Evolutionary conservation across 805 yeast species (phyloP), one percentile per base, ranked within the genome.

Genomic region (Ogataea saltuana): DNA sequence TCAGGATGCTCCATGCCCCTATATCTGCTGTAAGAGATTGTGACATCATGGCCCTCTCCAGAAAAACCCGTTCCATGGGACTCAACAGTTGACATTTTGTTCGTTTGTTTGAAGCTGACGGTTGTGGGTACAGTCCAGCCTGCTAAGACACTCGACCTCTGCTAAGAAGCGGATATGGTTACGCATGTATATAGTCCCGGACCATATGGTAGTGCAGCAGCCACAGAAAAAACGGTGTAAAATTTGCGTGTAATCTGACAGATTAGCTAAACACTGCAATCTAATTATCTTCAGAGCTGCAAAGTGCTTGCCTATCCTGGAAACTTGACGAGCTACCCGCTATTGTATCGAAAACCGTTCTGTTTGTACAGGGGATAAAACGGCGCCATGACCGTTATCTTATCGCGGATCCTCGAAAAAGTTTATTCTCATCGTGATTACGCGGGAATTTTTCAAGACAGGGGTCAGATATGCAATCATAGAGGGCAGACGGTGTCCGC

Each of bases 21-120:
- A 36, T 48, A 50, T 30, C 28, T 48, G 38, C 54, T 50, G 44
- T 39, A 50, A 2, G 49, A 36, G 13, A 50, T 40, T 18, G 54
- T 43, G 26, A 50, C 28, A 34, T 50, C 54, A 5, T 48, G 37
- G 26, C 50, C 53, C 32, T 29, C 27, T 35, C 23, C 38, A 9
- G 39, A 27, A 18, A 9, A 34, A 10, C 38, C 38, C 15, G 36
- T 39, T 19, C 16, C 29, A 3, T 39, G 34, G 11, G 32, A 27
- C 33, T 17, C 13, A 19, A 29, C 10, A 20, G 40, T 28, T 12
- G 40, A 36, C 40, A 29, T 36, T n/a, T n/a, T n/a, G n/a, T n/a
- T n/a, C n/a, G n/a, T n/a, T n/a, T n/a, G n/a, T n/a, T n/a, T n/a
- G n/a, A n/a, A 7, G 25, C 15, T 25, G 23, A 10, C 10, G 6